Percentiles rank a stretch among this genome's conserved stretches.
These are phyloP conservation scores for Fusarium nurragi DNA, from an alignment of 2,329 filamentous ascomycete species.

Conservation along the genomic window DNA sequence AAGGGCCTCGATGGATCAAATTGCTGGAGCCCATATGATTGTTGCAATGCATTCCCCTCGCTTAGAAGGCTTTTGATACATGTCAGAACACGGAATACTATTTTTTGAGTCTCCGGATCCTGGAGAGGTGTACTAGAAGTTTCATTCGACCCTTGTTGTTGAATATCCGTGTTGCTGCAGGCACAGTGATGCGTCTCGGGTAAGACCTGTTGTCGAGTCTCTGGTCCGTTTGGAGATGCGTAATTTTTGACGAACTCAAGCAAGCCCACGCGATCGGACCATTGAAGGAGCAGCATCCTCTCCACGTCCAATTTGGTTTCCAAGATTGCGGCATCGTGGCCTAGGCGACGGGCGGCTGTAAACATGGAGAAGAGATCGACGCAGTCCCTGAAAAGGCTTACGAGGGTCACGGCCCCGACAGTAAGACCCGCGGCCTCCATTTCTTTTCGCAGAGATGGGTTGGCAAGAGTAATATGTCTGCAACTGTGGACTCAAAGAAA, in stretches of 20 bases:
- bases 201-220: too few species aligned
- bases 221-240: too few species aligned
- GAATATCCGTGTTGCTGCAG: too few species aligned
- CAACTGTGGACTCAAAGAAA: neutral
- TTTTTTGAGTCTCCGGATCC: neutral
- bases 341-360: too few species aligned
- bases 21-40: neutral
- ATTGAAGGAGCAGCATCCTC: too few species aligned
- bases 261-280: too few species aligned
- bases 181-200: too few species aligned
- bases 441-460: accelerated
- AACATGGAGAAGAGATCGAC: neutral
- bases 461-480: accelerated
- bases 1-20: neutral
- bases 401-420: neutral
- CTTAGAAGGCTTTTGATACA: neutral
- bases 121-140: neutral
- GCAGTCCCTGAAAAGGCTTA: neutral
- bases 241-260: too few species aligned
- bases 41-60: neutral
- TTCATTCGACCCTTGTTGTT: too few species aligned
- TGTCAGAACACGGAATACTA: neutral
- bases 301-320: too few species aligned
- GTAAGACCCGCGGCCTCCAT: neutral
- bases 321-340: too few species aligned